phyloP scores from a whole-genome alignment of 495 filamentous ascomycete species.

The Aspergillus carlsbadensis region DNA sequence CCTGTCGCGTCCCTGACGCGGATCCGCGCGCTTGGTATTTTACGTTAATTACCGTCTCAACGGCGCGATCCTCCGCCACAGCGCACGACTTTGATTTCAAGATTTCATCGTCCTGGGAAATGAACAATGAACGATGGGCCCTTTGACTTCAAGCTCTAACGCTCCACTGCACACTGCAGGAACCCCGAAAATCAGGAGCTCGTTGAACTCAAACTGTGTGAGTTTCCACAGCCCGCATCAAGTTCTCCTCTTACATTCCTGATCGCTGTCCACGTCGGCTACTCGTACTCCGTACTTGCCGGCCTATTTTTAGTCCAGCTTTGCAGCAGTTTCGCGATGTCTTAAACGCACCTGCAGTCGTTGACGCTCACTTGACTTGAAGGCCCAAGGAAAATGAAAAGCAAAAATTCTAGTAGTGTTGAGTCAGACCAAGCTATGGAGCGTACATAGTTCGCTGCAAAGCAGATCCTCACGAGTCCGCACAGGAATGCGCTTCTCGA shows the following conservation, averaged over 20 bases:
- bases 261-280: not conserved
- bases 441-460: no score
- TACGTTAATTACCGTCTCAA: constrained; percentile 12
- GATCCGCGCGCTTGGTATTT: constrained; percentile 22
- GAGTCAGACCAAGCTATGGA: no score
- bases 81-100: not conserved
- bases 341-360: constrained; percentile 8
- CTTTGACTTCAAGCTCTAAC: not conserved
- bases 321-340: not conserved
- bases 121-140: not conserved
- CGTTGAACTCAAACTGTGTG: not conserved
- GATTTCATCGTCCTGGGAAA: not conserved
- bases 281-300: no score
- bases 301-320: constrained; percentile 1
- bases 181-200: not conserved
- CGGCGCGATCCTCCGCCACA: not conserved
- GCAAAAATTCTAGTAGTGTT: not conserved
- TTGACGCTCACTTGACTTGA: constrained; percentile 15
- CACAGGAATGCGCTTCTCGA: no score
- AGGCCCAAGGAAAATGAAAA: not conserved
- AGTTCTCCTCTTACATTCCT: not conserved
- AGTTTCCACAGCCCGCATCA: not conserved
- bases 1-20: constrained; percentile 20
- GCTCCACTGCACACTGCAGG: not conserved
- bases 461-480: no score